phyloP scores from a whole-genome alignment of 2,329 filamentous ascomycete genomes.

The Fusarium annulatum region DNA sequence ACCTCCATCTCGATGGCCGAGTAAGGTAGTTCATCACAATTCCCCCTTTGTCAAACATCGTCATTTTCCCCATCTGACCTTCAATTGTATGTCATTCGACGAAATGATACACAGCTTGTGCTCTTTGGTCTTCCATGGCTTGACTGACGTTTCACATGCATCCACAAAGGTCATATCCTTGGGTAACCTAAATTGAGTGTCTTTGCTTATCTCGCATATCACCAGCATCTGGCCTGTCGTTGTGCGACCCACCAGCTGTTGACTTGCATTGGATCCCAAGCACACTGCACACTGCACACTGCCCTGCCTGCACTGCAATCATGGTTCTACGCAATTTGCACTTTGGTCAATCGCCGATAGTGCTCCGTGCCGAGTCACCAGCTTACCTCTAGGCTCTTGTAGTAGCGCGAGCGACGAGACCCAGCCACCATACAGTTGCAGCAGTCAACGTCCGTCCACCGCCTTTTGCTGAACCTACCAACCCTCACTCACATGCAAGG shows the following conservation, averaged over 20 bases:
- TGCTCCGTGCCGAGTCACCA: conserved; percentile 31
- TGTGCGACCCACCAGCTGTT: conserved; percentile 32
- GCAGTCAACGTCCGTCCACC: conserved; percentile 28
- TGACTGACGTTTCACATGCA: neutral
- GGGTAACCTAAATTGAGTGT: neutral
- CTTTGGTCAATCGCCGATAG: conserved; percentile 26
- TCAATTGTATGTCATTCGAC: conserved; percentile 16
- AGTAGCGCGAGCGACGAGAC: conserved; percentile 23
- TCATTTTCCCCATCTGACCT: conserved; percentile 6
- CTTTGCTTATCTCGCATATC: conserved; percentile 40
- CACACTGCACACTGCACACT: neutral
- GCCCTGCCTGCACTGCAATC: conserved; percentile 18
- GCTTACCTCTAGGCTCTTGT: conserved; percentile 15
- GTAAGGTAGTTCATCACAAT: neutral
- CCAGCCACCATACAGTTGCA: conserved; percentile 8
- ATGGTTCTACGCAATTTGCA: conserved; percentile 41
- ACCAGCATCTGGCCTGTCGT: conserved; percentile 8
- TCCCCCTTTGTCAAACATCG: conserved; percentile 3
- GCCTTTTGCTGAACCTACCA: conserved; percentile 32
- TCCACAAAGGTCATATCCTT: neutral
- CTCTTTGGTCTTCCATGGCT: neutral
- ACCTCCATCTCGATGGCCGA: neutral
- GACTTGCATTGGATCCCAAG: conserved; percentile 28
- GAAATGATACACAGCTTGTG: neutral
- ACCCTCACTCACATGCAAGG: conserved; percentile 6